phyloP scores from a whole-genome alignment of 164 flowering plant genomes.

The Vitis amurensis region DNA sequence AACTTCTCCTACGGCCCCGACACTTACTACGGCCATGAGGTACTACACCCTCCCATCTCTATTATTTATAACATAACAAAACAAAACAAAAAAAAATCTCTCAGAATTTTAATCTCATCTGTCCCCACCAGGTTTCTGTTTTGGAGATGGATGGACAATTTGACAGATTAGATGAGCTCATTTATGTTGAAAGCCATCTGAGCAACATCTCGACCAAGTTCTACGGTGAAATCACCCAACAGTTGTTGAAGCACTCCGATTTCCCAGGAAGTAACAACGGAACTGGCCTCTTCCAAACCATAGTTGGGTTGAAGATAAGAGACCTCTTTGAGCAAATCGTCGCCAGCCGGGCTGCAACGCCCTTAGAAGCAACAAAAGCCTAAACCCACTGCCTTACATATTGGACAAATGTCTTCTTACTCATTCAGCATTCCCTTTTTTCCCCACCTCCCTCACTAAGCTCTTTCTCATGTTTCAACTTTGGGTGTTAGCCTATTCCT shows the following conservation, averaged over 20 bases:
- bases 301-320: constrained; percentile 82
- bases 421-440: constrained; percentile 6
- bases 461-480: constrained; percentile 3
- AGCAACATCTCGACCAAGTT: constrained; percentile 90
- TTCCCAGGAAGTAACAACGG: constrained; percentile 98
- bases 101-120: background rate
- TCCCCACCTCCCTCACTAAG: background rate
- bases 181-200: constrained; percentile 89
- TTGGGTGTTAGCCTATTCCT: constrained; percentile 12
- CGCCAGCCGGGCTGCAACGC: constrained; percentile 44
- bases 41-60: constrained; percentile 13
- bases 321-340: constrained; percentile 80
- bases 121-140: constrained; percentile 67
- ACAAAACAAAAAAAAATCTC: no score
- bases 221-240: constrained; percentile 96
- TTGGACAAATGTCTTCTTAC: background rate
- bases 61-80: no score
- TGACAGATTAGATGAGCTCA: constrained; percentile 93
- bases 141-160: constrained; percentile 98
- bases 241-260: constrained; percentile 85
- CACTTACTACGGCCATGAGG: constrained; percentile 80
- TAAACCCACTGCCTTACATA: constrained; percentile 20
- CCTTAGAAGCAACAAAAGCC: constrained; percentile 62
- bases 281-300: constrained; percentile 93
- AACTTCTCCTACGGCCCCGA: constrained; percentile 90